Percentiles rank a stretch among this genome's conserved stretches.
These are phyloP conservation scores for Fusarium algeriense DNA, from an alignment of 2,329 filamentous ascomycete species.

Conservation along the genomic window DNA sequence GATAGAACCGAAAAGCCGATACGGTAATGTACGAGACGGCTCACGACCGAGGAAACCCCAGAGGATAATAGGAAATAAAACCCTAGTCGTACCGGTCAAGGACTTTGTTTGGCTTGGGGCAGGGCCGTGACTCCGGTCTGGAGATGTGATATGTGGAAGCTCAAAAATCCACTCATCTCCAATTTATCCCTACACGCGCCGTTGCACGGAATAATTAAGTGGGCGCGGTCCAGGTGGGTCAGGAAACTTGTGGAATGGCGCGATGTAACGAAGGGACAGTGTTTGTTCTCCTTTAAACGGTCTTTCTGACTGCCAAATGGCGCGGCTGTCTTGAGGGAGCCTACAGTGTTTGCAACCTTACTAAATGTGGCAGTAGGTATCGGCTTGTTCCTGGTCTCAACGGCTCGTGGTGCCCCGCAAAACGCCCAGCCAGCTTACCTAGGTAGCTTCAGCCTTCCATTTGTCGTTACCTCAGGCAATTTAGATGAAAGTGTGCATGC, in stretches of 20 bases:
- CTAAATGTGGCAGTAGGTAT: constrained; percentile 25
- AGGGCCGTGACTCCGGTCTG: constrained; percentile 41
- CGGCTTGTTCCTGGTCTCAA: constrained; percentile 32
- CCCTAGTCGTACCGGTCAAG: constrained; percentile 35
- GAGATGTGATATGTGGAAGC: constrained; percentile 39
- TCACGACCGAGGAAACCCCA: constrained; percentile 20
- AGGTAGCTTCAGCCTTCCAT: neutral
- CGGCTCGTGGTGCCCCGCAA: constrained; percentile 34
- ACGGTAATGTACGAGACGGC: constrained; percentile 37
- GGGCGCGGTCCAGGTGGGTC: constrained; percentile 22
- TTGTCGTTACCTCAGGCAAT: neutral
- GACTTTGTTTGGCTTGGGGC: constrained; percentile 24
- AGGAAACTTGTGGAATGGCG: constrained; percentile 44
- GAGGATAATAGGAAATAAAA: constrained; percentile 25
- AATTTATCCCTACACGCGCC: constrained; percentile 27
- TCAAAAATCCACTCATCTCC: constrained; percentile 23
- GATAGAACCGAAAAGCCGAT: constrained; percentile 42
- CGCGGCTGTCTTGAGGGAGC: constrained; percentile 1
- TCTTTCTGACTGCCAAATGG: constrained; percentile 4
- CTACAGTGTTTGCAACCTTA: constrained; percentile 33
- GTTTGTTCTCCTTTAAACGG: neutral
- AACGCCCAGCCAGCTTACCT: constrained; percentile 2
- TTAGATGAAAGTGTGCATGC: neutral
- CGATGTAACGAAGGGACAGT: constrained; percentile 45
- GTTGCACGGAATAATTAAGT: constrained; percentile 37